Conservation (phyloP, 805 yeast genomes). For the Zygosaccharomyces kombuchaensis region DNA sequence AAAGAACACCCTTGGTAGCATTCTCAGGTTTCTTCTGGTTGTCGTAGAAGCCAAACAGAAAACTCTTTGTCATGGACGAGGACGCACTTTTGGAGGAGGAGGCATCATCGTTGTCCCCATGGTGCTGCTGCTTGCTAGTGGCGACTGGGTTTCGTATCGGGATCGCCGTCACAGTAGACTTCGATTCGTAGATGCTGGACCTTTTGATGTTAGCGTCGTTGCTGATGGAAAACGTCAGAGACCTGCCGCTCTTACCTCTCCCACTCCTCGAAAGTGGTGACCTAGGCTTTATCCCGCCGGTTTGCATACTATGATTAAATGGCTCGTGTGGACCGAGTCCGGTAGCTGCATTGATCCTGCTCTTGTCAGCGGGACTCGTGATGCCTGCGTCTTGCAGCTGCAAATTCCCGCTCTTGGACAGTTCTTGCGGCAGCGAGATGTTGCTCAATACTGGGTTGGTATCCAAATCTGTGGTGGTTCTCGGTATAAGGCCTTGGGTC, state of each 20-base stretch:
- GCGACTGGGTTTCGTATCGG: conserved; percentile 27
- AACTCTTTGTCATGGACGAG: conserved; percentile 41
- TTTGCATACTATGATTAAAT: not conserved
- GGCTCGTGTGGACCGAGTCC: not conserved
- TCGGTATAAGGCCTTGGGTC: conserved; percentile 23
- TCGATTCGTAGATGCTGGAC: conserved; percentile 34
- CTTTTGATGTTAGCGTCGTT: conserved; percentile 29
- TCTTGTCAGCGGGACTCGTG: not conserved
- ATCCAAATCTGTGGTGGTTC: conserved; percentile 31
- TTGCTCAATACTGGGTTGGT: conserved; percentile 32
- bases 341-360: not conserved
- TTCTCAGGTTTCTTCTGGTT: conserved; percentile 25
- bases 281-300: not conserved
- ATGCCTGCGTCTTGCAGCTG: not conserved
- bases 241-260: conserved; percentile 5
- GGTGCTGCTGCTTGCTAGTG: conserved; percentile 14
- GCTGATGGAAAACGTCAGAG: conserved; percentile 23
- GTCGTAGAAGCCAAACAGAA: conserved; percentile 39
- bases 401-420: not conserved
- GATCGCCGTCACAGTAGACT: conserved; percentile 33
- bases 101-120: conserved; percentile 36
- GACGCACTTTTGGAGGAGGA: conserved; percentile 36
- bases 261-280: not conserved
- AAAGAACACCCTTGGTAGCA: conserved; percentile 29
- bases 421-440: conserved; percentile 21